Percentiles rank a stretch among this genome's conserved stretches.
Conservation (phyloP, 1,284 basidiomycete genomes). For the Leccinum insolens region DNA sequence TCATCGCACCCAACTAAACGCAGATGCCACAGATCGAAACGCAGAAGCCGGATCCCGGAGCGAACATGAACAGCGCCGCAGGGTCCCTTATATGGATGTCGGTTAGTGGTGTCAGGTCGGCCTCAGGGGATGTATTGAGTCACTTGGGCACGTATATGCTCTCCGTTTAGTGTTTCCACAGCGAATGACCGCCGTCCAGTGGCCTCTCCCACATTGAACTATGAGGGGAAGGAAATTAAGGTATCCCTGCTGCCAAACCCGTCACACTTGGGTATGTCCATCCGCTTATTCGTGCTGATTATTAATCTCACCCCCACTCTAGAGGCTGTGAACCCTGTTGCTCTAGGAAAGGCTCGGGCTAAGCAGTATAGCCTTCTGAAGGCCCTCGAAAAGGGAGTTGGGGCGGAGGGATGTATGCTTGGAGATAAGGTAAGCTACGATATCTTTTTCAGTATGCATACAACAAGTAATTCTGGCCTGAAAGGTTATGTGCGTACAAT, state of each 20-base stretch:
- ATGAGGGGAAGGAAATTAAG: slow-evolving; percentile 56
- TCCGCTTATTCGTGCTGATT: background rate
- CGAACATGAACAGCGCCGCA: too few species aligned
- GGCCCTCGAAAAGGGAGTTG: slow-evolving; percentile 40
- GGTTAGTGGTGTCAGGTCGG: too few species aligned
- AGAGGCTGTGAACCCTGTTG: slow-evolving; percentile 88
- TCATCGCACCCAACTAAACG: slow-evolving; percentile 45
- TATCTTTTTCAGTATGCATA: background rate
- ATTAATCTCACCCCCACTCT: slow-evolving; percentile 1
- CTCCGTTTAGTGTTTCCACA: background rate
- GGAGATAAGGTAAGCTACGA: slow-evolving; percentile 60
- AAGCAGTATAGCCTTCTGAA: slow-evolving; percentile 88
- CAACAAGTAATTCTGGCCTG: background rate
- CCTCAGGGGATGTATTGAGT: slow-evolving; percentile 78
- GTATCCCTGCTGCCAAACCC: slow-evolving; percentile 86
- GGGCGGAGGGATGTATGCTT: slow-evolving; percentile 66
- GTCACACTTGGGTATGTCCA: slow-evolving; percentile 72
- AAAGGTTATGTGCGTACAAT: slow-evolving; percentile 80
- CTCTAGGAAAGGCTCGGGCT: slow-evolving; percentile 86
- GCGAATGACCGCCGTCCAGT: slow-evolving; percentile 38
- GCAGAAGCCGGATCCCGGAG: too few species aligned
- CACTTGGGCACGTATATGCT: slow-evolving; percentile 61
- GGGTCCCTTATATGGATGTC: too few species aligned
- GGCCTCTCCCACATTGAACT: slow-evolving; percentile 61
- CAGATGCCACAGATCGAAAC: too few species aligned